These are phyloP conservation scores for Vararia minispora DNA, from an alignment of 768 basidiomycete genomes.

Conservation along the genomic window DNA sequence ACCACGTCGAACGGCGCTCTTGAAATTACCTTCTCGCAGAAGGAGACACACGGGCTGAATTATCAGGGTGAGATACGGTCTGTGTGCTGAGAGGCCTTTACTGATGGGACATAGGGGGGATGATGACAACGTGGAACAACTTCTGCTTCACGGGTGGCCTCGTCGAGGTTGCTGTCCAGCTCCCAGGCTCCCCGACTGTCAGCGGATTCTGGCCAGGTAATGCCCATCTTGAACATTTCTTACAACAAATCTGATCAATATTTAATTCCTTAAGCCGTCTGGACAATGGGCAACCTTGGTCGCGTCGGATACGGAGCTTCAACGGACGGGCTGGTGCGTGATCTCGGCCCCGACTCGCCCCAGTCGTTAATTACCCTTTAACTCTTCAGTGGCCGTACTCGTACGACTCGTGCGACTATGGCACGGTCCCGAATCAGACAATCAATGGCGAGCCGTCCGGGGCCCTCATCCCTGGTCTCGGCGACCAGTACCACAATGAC, in stretches of 20 bases:
- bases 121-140: conserved; percentile 53
- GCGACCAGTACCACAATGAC: conserved; percentile 40
- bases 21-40: conserved; percentile 43
- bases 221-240: too few species aligned
- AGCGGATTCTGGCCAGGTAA: conserved; percentile 66
- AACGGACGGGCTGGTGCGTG: conserved; percentile 65
- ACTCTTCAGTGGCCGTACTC: conserved; percentile 62
- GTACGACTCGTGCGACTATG: conserved; percentile 81
- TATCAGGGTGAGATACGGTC: conserved; percentile 38
- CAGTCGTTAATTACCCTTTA: too few species aligned
- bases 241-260: neutral
- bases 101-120: conserved; percentile 1
- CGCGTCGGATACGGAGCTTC: conserved; percentile 84
- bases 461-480: conserved; percentile 39
- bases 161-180: conserved; percentile 50
- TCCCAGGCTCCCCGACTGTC: conserved; percentile 59
- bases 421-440: conserved; percentile 82
- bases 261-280: conserved; percentile 49
- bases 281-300: conserved; percentile 78
- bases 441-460: conserved; percentile 49
- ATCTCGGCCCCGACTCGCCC: conserved; percentile 8
- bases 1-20: conserved; percentile 29
- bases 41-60: conserved; percentile 52
- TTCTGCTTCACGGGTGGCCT: conserved; percentile 91
- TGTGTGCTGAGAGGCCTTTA: neutral